Percentiles rank a stretch among this genome's conserved stretches.
These are phyloP conservation scores for Pseudocercospora eumusae DNA, from an alignment of 2,329 filamentous ascomycete species.

Conservation along the genomic window DNA sequence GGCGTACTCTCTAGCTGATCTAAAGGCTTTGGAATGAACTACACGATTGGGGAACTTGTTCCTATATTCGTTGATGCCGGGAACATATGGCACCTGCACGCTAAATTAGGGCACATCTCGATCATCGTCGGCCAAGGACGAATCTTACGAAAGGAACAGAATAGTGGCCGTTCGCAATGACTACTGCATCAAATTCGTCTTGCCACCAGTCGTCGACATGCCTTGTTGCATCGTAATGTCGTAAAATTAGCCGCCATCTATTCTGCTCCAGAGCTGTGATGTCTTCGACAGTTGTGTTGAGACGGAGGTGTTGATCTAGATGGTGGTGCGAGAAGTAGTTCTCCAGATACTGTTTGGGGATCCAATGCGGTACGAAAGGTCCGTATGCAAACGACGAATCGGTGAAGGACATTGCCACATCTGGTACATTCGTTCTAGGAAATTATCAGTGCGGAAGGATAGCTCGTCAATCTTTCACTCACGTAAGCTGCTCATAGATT, in stretches of 20 bases:
- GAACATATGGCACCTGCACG: slow-evolving; percentile 46
- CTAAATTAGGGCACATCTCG: background rate
- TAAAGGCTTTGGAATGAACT: slow-evolving; percentile 50
- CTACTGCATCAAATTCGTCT: slow-evolving; percentile 49
- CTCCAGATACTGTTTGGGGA: slow-evolving; percentile 59
- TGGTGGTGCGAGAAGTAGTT: slow-evolving; percentile 57
- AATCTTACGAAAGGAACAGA: slow-evolving; percentile 34
- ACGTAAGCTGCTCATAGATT: slow-evolving; percentile 54
- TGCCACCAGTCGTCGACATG: slow-evolving; percentile 58
- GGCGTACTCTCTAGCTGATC: slow-evolving; percentile 23
- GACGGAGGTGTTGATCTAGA: slow-evolving; percentile 49
- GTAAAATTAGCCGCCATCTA: slow-evolving; percentile 53
- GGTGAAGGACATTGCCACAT: slow-evolving; percentile 59
- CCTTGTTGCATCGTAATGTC: slow-evolving; percentile 48
- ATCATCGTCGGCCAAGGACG: background rate
- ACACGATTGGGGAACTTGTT: slow-evolving; percentile 51
- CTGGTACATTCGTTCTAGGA: slow-evolving; percentile 55
- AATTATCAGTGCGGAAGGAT: background rate
- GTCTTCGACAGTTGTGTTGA: slow-evolving; percentile 58
- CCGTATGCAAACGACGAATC: slow-evolving; percentile 57
- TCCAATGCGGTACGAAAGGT: slow-evolving; percentile 57
- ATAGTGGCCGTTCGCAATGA: slow-evolving; percentile 41
- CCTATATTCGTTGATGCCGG: slow-evolving; percentile 57
- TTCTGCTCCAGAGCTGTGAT: slow-evolving; percentile 42
- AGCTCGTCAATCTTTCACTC: background rate